Conservation (phyloP, 2,329 filamentous ascomycete genomes). For the Pestalotiopsis fici region DNA sequence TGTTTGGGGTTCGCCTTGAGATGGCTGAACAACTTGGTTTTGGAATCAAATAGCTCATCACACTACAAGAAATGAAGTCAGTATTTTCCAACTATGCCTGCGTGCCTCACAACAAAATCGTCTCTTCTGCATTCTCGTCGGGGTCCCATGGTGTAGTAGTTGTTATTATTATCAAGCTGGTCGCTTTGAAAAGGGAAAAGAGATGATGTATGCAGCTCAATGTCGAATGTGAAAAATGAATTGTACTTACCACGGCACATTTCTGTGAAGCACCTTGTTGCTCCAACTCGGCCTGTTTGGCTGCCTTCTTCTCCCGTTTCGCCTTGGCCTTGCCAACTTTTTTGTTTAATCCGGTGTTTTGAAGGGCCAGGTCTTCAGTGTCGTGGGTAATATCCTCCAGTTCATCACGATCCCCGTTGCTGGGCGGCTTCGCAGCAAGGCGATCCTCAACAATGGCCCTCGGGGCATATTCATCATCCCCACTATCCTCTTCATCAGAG, state of each 20-base stretch:
- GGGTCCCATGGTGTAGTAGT: too few relatives aligned
- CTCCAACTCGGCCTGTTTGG: conserved; percentile 37
- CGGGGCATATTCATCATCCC: conserved; percentile 48
- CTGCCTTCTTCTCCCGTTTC: conserved; percentile 50
- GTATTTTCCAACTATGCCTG: not conserved
- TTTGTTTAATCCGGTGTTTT: conserved; percentile 26
- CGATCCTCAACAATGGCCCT: conserved; percentile 43
- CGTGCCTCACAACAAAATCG: conserved; percentile 33
- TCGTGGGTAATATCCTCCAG: conserved; percentile 3
- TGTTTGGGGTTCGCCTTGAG: conserved; percentile 63
- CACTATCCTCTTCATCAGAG: conserved; percentile 19
- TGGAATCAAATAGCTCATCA: conserved; percentile 54
- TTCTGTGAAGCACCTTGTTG: conserved; percentile 25
- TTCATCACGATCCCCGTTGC: conserved; percentile 12
- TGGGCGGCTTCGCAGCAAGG: conserved; percentile 24
- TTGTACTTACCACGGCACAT: conserved; percentile 30
- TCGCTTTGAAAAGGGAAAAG: not conserved
- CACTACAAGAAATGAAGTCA: conserved; percentile 30
- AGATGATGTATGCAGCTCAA: not conserved
- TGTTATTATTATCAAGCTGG: not conserved
- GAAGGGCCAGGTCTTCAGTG: conserved; percentile 27
- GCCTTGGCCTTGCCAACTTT: conserved; percentile 54
- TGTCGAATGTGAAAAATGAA: not conserved
- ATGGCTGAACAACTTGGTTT: conserved; percentile 73
- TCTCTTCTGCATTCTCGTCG: too few relatives aligned